Percentiles rank a stretch among this genome's conserved stretches.
These are phyloP conservation scores for Rhizopus stolonifer DNA, from an alignment of 371 early-diverging fungal species.

Conservation along the genomic window DNA sequence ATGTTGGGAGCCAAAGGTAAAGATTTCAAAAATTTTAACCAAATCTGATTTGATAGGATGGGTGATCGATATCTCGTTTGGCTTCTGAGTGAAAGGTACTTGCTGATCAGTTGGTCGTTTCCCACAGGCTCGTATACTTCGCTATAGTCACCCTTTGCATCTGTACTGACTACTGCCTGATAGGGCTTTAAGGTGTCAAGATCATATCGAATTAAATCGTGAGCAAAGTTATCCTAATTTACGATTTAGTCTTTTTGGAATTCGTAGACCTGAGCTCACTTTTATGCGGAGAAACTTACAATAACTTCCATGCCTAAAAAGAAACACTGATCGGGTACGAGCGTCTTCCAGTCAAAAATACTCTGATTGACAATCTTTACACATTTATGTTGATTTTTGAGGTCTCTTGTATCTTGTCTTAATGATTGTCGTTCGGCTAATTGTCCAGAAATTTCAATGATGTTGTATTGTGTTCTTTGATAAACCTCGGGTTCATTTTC, in stretches of 20 bases:
- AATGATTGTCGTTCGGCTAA: slow-evolving; percentile 73
- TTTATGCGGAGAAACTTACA: slow-evolving; percentile 45
- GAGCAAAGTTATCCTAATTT: slow-evolving; percentile 88
- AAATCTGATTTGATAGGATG: slow-evolving; percentile 50
- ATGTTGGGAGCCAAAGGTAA: slow-evolving; percentile 87
- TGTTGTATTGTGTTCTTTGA: slow-evolving; percentile 74
- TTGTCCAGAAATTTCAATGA: slow-evolving; percentile 90
- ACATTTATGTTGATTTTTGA: slow-evolving; percentile 50
- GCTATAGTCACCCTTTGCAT: slow-evolving; percentile 79
- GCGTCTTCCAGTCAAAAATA: slow-evolving; percentile 88
- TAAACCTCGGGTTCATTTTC: slow-evolving; percentile 80
- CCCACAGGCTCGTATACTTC: slow-evolving; percentile 82
- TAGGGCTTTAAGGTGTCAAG: slow-evolving; percentile 64
- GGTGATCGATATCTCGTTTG: slow-evolving; percentile 62
- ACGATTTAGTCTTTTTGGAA: background rate
- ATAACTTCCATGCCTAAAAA: slow-evolving; percentile 93
- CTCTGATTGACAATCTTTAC: slow-evolving; percentile 84
- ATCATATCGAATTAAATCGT: slow-evolving; percentile 91
- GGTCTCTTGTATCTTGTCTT: slow-evolving; percentile 49
- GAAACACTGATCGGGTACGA: slow-evolving; percentile 76
- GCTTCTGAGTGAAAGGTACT: slow-evolving; percentile 65
- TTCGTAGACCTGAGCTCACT: background rate
- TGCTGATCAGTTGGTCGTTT: slow-evolving; percentile 70
- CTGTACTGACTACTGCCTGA: slow-evolving; percentile 82
- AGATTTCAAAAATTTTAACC: slow-evolving; percentile 52